Base-by-base conservation (phyloP, 2,329 filamentous ascomycete genomes). In the Beauveria pseudobassiana region DNA sequence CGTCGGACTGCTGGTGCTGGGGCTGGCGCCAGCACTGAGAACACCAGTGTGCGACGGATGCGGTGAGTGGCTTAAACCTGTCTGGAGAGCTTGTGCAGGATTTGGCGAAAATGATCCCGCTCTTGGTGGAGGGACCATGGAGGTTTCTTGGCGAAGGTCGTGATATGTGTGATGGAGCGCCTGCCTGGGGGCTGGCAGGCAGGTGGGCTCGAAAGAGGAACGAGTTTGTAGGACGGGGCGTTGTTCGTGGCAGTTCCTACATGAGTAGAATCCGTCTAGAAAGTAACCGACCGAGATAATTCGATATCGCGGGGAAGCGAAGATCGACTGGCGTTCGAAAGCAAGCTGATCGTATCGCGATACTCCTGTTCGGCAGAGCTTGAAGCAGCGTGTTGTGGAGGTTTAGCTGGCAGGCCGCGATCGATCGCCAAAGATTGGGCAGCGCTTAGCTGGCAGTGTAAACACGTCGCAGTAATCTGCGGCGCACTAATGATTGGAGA, bases 41-140 rank as follows among this genome's bases (percentile, higher is more conserved):
- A 79, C 77, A 68, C 80, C 80, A 71, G 78, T 71, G 72, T 85
- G 82, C 68, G 82, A 82, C 69, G 80, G 79, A 75, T 84, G 80
- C 56, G 82, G 80, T 64, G 82, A 83, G 72, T 84, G 79, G 71
- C 76, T 78, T 66, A 75, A 74, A 73, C 81, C 81, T 70, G 81
- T 84, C 73, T 84, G 81, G 67, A 84, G 75, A 71, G 78, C 77
- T 72, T 83, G 80, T 68, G 79, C 78, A 78, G 81, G 81, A 78
- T 80, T 83, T 76, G 83, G 83, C 73, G 83, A 84, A 75, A 85
- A 85, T 73, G 82, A 84, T 83, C 82, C 83, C 78, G 82, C 78
- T 80, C 82, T 79, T 77, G 81, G 77, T 78, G 76, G 79, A 77
- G 81, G 80, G 78, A 82, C 80, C 81, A 83, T 83, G 81, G 78